Evolutionary conservation across 108 stramenopile species (phyloP).

Genomic region (Epipyxis sp.): DNA sequence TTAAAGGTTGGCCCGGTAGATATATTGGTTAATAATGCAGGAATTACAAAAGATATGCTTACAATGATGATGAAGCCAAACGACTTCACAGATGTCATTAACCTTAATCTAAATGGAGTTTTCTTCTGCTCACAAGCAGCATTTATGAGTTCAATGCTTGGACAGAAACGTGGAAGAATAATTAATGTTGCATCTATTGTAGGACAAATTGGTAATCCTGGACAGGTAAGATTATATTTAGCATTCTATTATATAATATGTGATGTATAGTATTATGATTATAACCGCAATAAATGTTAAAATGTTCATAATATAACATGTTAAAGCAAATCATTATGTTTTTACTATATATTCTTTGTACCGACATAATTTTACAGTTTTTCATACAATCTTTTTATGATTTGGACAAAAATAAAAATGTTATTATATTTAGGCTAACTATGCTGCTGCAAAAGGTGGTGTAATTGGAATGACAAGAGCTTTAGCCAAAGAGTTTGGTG

Average conservation of each 20-base stretch:
- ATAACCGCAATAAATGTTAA: too few relatives aligned
- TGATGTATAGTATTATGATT: too few relatives aligned
- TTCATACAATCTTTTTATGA: conserved; percentile 1
- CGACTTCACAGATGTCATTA: conserved; percentile 88
- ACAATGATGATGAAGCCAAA: conserved; percentile 89
- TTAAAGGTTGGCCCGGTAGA: conserved; percentile 76
- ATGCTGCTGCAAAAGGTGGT: conserved; percentile 60
- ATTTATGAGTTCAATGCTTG: conserved; percentile 68
- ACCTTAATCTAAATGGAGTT: conserved; percentile 87
- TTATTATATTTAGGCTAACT: too few relatives aligned
- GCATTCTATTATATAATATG: too few relatives aligned
- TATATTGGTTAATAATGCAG: conserved; percentile 93
- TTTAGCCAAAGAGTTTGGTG: conserved; percentile 53
- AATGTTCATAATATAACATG: too few relatives aligned
- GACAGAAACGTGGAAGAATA: conserved; percentile 86
- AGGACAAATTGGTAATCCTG: conserved; percentile 93
- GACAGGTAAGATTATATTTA: too few relatives aligned
- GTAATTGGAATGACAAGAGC: conserved; percentile 54
- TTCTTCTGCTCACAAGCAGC: conserved; percentile 92
- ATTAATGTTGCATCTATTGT: conserved; percentile 92
- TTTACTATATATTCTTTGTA: too few relatives aligned
- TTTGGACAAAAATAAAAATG: too few relatives aligned
- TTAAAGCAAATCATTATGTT: too few relatives aligned
- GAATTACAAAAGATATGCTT: conserved; percentile 78
- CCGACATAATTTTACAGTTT: too few relatives aligned